Base-by-base conservation (phyloP, 768 basidiomycete species). In the Guyanaporus albipodus region DNA sequence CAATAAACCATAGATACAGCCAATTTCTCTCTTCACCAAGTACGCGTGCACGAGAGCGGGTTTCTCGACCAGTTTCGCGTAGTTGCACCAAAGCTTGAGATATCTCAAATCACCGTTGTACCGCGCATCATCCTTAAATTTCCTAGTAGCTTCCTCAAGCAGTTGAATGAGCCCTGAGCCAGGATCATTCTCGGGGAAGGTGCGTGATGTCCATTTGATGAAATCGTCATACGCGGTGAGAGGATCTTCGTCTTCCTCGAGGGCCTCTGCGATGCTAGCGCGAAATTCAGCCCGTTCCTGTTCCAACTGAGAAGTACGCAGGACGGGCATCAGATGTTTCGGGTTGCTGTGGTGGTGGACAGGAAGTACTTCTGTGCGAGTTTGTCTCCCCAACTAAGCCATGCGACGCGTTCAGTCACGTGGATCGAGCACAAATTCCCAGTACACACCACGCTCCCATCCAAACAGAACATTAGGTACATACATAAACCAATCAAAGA, bases 91-190 rank as follows among this genome's bases (percentile, higher is more conserved):
- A 17, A 97, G 66, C 63, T 91, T 90, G 39, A 97, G 74, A 68
- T 97, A 96, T 33, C 95, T 79, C 41, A 91, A 69, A 71, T 98
- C 94, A 42, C 81, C 82, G 64, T 81, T 85, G 67, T 96, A 98
- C 12, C 82, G 68, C n/a, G 77, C 72, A 62, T 98, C 95, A 22
- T 80, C 75, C 53, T 85, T 80, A 67, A 97, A 96, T 45, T 80
- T 79, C 24, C 80, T 69, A 2, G 92, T 92, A 1, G 87, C 83
- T 58, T 91, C 83, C 56, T 94, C 89, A 15, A 99, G 73, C 6
- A 97, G 68, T 36, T 90, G 86, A 2, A 85, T 61, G 27, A 96
- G 76, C 15, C 89, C 88, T 15, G 87, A 91, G 34, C 73, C 68
- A 0, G 76, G 76, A 58, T 86, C 76, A 36, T 78, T 73, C 39